Evolutionary conservation across 352 stramenopile species (phyloP).

Genomic region (Phytophthora fragariae): DNA sequence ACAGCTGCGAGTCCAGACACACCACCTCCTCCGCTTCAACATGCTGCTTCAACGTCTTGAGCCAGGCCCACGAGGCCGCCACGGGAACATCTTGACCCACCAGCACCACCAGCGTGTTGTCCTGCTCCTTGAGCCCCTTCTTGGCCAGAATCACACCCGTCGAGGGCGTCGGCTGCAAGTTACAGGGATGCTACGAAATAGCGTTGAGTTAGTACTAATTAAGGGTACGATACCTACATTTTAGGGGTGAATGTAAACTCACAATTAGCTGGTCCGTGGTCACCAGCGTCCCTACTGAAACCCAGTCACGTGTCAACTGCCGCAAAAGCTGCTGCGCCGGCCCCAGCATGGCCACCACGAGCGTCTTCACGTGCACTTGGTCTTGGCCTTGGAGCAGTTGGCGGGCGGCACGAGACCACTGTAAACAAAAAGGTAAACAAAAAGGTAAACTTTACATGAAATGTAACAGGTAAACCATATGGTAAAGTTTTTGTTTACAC

Average conservation of each 20-base stretch:
- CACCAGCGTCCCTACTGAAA: slow-evolving; percentile 56
- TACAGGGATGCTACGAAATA: slow-evolving; percentile 35
- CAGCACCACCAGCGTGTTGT: slow-evolving; percentile 50
- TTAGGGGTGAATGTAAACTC: slow-evolving; percentile 11
- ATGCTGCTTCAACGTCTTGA: slow-evolving; percentile 47
- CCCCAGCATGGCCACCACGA: slow-evolving; percentile 61
- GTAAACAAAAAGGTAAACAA: slow-evolving; percentile 8
- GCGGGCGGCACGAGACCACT: slow-evolving; percentile 64
- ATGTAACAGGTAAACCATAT: neutral
- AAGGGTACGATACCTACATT: neutral
- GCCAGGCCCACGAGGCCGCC: slow-evolving; percentile 60
- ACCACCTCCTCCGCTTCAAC: slow-evolving; percentile 56
- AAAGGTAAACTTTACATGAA: neutral
- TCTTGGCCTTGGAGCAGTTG: slow-evolving; percentile 18
- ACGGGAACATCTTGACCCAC: slow-evolving; percentile 53
- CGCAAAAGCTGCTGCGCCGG: slow-evolving; percentile 57
- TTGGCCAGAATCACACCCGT: slow-evolving; percentile 53
- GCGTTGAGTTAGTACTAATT: neutral
- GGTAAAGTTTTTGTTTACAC: slow-evolving; percentile 41
- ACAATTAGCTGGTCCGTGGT: slow-evolving; percentile 61
- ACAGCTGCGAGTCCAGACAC: slow-evolving; percentile 69
- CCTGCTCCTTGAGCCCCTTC: slow-evolving; percentile 35
- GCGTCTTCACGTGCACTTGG: slow-evolving; percentile 35
- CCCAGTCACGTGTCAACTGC: slow-evolving; percentile 55
- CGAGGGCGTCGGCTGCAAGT: slow-evolving; percentile 5